Base-by-base conservation (phyloP, 257 asterid genomes). In the Petunia axillaris region DNA sequence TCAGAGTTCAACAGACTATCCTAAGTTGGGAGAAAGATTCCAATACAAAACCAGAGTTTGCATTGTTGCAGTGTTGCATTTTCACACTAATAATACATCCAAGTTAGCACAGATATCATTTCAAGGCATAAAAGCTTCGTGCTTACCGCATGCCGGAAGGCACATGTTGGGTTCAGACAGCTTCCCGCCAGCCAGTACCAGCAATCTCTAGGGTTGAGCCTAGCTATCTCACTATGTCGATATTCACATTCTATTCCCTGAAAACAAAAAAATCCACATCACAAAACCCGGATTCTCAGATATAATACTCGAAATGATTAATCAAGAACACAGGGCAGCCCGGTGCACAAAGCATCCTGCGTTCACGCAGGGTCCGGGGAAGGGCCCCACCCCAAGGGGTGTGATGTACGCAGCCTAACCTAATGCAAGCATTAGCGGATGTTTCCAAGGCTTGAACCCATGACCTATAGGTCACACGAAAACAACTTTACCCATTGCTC, bases 61-160 rank as follows among this genome's bases (percentile, higher is more conserved):
- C 5, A 25, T 48, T 10, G 35, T 71, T 15, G 35, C 5, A 25
- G 25, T 10, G 35, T 71, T 48, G 44, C 77, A 71, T 71, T 35
- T 48, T 71, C 4, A 44, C 35, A 50, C 2, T 71, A 71, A 25
- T 10, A 46, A 70, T 48, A 48, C 3, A 3, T 70, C 43, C 7
- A 46, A 25, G 36, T 70, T 59, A 70, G 77, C n/a, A 70, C 8
- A 16, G 3, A 3, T 16, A 16, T 70, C 76, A 10, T 25, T 68
- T 25, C 43, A 70, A 46, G 48, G 43, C 1, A 46, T 25, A 43
- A 3, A 0, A 71, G 35, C 6, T 48, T 71, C 35, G 44, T 65
- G 65, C 90, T 84, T 84, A 87, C 90, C n/a, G 88, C 88, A 83
- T 87, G 90, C n/a, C 87, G 87, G 68, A 87, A 87, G 68, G 82